Percentiles rank a stretch among this genome's conserved stretches.
phyloP scores from a whole-genome alignment of 768 basidiomycete species.

The Ephemerocybe angulata region DNA sequence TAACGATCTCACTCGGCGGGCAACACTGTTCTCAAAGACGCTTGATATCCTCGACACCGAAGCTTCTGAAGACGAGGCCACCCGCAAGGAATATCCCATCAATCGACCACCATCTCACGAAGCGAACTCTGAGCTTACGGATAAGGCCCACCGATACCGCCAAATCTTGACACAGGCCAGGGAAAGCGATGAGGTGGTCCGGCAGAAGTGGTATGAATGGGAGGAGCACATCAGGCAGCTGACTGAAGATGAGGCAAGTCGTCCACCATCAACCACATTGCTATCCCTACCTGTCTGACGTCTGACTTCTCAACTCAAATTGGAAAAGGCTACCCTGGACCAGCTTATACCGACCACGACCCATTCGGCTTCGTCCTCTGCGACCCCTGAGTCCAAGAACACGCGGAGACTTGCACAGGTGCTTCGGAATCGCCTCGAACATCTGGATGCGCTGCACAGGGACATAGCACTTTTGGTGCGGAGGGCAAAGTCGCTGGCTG shows the following conservation, averaged over 20 bases:
- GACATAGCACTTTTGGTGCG: constrained; percentile 59
- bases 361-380: constrained; percentile 23
- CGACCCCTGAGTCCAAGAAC: constrained; percentile 38
- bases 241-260: constrained; percentile 61
- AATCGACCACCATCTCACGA: constrained; percentile 68
- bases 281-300: too few relatives aligned
- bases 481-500: constrained; percentile 58
- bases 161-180: constrained; percentile 68
- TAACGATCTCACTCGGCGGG: neutral
- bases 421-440: constrained; percentile 71
- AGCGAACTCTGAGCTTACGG: constrained; percentile 70
- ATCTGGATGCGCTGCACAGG: constrained; percentile 67
- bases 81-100: constrained; percentile 47
- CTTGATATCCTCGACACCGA: constrained; percentile 90
- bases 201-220: constrained; percentile 89
- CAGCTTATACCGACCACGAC: constrained; percentile 67
- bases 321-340: constrained; percentile 58
- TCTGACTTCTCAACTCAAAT: neutral
- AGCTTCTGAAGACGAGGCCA: constrained; percentile 77
- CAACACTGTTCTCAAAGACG: constrained; percentile 44
- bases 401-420: constrained; percentile 66
- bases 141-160: constrained; percentile 69
- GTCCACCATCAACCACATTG: too few relatives aligned
- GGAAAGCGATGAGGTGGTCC: constrained; percentile 72
- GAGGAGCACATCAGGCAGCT: constrained; percentile 67